These are phyloP conservation scores for Mycena rebaudengoi DNA, from an alignment of 768 basidiomycete species.

Conservation along the genomic window DNA sequence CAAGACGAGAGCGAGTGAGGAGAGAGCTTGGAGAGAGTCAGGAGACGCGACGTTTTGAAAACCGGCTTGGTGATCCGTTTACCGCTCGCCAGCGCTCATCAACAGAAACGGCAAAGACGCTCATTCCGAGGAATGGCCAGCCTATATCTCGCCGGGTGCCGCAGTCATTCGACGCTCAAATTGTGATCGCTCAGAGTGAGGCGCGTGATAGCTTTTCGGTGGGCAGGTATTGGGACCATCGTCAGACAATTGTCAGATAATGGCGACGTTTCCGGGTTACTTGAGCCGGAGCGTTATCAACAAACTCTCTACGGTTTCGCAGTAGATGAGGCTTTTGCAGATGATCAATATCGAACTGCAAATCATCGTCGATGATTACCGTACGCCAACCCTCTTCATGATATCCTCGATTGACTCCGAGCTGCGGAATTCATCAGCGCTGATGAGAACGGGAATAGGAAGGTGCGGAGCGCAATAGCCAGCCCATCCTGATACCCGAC, in stretches of 20 bases:
- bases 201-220: too few species aligned
- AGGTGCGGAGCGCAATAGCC: background rate
- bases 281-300: background rate
- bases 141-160: background rate
- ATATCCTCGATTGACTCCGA: background rate
- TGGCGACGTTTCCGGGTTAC: background rate
- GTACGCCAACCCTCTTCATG: background rate
- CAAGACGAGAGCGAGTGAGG: too few species aligned
- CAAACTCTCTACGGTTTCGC: background rate
- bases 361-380: background rate
- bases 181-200: background rate
- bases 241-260: constrained; percentile 1
- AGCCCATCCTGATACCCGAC: too few species aligned
- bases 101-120: too few species aligned
- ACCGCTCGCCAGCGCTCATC: too few species aligned
- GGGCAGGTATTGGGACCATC: background rate
- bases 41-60: too few species aligned
- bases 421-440: background rate
- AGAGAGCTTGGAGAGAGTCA: too few species aligned
- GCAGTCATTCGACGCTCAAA: background rate
- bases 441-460: background rate
- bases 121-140: background rate
- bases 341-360: background rate
- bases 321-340: background rate
- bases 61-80: too few species aligned